Evolutionary conservation across 768 basidiomycete genomes (phyloP).

Genomic region (Sarcodon sp.): DNA sequence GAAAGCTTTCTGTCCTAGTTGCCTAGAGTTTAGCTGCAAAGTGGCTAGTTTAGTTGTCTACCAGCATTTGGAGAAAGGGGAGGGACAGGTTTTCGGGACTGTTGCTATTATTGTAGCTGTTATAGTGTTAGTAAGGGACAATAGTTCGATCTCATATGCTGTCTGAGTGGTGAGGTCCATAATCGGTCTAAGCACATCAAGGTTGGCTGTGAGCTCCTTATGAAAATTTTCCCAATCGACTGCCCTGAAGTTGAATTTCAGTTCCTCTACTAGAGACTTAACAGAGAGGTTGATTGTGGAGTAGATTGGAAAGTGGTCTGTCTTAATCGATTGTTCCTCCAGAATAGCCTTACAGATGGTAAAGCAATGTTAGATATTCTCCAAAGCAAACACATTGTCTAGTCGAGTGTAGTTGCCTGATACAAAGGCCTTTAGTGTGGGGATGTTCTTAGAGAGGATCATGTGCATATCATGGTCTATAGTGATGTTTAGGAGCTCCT

Average conservation of each 20-base stretch:
- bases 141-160: conserved; percentile 4
- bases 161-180: neutral
- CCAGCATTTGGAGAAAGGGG: conserved; percentile 18
- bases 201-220: conserved; percentile 5
- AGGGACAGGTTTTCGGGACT: conserved; percentile 10
- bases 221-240: conserved; percentile 20
- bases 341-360: conserved; percentile 15
- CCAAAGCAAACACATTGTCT: conserved; percentile 30
- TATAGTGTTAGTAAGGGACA: conserved; percentile 7
- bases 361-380: conserved; percentile 7
- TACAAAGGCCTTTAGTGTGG: conserved; percentile 17
- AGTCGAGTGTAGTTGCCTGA: conserved; percentile 22
- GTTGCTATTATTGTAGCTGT: conserved; percentile 6
- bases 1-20: conserved; percentile 5
- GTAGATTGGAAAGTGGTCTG: conserved; percentile 30
- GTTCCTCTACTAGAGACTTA: neutral
- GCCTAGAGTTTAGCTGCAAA: conserved; percentile 6
- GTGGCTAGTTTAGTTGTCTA: conserved; percentile 17
- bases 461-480: conserved; percentile 17
- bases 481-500: conserved; percentile 18
- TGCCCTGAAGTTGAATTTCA: conserved; percentile 13
- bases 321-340: conserved; percentile 6
- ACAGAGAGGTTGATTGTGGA: conserved; percentile 14
- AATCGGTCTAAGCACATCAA: neutral
- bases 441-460: conserved; percentile 18